phyloP scores from a whole-genome alignment of 257 asterid species.

The Eustoma russellianum region DNA sequence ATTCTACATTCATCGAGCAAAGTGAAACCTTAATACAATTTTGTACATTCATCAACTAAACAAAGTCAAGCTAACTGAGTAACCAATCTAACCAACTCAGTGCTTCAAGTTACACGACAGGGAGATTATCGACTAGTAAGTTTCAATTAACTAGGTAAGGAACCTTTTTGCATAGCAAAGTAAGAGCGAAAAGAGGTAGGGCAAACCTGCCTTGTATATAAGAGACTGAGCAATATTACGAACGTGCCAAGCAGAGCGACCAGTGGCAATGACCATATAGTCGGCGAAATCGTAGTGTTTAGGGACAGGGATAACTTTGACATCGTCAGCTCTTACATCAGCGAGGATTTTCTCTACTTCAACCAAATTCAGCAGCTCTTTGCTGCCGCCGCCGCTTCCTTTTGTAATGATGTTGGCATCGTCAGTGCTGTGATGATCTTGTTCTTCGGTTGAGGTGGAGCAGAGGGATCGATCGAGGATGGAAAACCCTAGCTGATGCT shows the following conservation, averaged over 20 bases:
- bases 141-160: too few species aligned
- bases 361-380: conserved; percentile 55
- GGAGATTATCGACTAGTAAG: too few species aligned
- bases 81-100: too few species aligned
- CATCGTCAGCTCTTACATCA: conserved; percentile 86
- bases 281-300: conserved; percentile 60
- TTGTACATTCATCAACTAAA: too few species aligned
- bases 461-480: conserved; percentile 23
- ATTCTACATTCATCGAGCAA: too few species aligned
- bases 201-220: conserved; percentile 54
- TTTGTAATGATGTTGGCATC: background rate
- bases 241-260: conserved; percentile 93
- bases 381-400: background rate
- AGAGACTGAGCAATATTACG: conserved; percentile 94
- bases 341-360: conserved; percentile 71
- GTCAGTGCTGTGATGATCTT: too few species aligned
- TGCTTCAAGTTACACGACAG: too few species aligned
- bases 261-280: conserved; percentile 84
- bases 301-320: conserved; percentile 55
- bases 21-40: too few species aligned
- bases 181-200: background rate
- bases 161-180: too few species aligned
- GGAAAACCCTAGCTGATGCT: conserved; percentile 16
- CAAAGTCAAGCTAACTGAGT: too few species aligned
- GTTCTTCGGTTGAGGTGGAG: conserved; percentile 18